These are phyloP conservation scores for Alternaria gansuensis DNA, from an alignment of 2,329 filamentous ascomycete genomes.

Conservation along the genomic window DNA sequence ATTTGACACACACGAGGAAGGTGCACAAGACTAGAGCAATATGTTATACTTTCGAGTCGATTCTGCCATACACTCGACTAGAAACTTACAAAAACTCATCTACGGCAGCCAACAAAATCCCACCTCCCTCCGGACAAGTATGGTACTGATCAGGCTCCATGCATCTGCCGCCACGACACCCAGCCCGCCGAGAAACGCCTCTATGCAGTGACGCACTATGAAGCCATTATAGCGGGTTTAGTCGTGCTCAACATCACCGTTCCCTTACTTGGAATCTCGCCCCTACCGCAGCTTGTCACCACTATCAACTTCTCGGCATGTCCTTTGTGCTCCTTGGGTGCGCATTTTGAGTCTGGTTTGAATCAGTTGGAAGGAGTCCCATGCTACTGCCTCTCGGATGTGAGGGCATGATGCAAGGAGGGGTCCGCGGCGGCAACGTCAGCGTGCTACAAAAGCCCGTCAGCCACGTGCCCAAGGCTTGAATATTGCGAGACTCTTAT, in stretches of 20 bases:
- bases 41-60: too few species aligned
- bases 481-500: background rate
- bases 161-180: background rate
- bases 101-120: background rate
- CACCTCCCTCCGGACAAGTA: background rate
- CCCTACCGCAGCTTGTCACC: background rate
- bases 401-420: background rate
- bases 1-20: background rate
- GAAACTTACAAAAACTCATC: background rate
- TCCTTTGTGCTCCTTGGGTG: background rate
- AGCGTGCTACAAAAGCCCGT: background rate
- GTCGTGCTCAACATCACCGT: background rate
- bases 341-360: background rate
- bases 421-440: background rate
- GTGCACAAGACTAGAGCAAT: background rate
- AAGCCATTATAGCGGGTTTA: conserved; percentile 14
- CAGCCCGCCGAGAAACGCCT: conserved; percentile 9
- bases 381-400: background rate
- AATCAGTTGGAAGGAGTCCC: background rate
- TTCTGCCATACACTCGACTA: background rate
- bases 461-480: background rate
- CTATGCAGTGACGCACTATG: conserved; percentile 23
- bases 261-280: background rate
- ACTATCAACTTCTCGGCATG: background rate
- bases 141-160: background rate